Evolutionary conservation across 1,284 basidiomycete genomes (phyloP), one percentile per base, ranked within the genome.

Genomic region (Boletus hoseneyae): DNA sequence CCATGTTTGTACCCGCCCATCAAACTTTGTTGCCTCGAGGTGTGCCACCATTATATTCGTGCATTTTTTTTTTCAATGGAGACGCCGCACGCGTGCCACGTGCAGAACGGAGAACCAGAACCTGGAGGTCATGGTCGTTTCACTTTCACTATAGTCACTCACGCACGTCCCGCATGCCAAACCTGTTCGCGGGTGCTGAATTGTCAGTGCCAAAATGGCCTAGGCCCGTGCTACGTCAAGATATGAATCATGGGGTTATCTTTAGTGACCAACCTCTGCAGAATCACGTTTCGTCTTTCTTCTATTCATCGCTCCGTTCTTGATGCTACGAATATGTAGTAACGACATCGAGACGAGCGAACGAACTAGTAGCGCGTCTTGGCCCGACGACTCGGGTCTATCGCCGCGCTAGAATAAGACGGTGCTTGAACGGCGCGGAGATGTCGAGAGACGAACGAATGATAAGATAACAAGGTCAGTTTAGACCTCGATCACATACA

Each of bases 11-110:
- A 15, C 6, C 18, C 6, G 29, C 29, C 50, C 59, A 67, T 67
- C 65, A 64, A 64, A 66, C 63, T 34, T 47, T 67, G 47, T 45
- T 60, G 36, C 57, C 63, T 67, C 55, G 63, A 62, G 61, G 61
- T 47, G 44, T 50, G 42, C 45, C 50, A 49, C 43, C 42, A 36
- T 30, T 34, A 47, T 48, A 41, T 48, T 53, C 42, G 39, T 25
- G 11, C 21, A 29, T n/a, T 18, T 39, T 32, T 38, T 38, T 46
- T 16, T 33, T 34, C 23, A 33, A 33, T 16, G 11, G 25, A 6
- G 41, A 43, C 46, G 51, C 57, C 55, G 48, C 49, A 45, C 21
- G 25, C 11, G 45, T 38, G 51, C 53, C 61, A 65, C 61, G 62
- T 35, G 51, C 45, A 53, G 46, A 35, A 41, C 29, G 34, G 35